phyloP scores from a whole-genome alignment of 345 rosid genomes.

The Hibiscus mutabilis region DNA sequence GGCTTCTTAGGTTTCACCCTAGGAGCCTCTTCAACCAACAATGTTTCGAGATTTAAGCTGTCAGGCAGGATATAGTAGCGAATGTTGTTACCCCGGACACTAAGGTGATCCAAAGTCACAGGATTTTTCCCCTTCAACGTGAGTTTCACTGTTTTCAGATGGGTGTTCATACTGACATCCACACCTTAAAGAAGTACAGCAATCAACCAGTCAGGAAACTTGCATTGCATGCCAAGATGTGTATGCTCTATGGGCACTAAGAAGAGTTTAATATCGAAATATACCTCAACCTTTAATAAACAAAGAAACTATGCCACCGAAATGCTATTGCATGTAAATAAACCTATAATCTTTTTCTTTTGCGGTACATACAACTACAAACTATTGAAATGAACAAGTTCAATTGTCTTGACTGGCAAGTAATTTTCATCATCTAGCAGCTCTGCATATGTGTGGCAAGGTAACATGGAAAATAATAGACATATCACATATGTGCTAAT shows the following conservation, averaged over 20 bases:
- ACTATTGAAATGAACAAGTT: not conserved
- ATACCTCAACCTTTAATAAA: not conserved
- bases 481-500: not conserved
- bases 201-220: not conserved
- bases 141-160: constrained; percentile 88
- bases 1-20: constrained; percentile 96
- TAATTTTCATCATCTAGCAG: not conserved
- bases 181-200: constrained; percentile 50
- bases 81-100: constrained; percentile 91
- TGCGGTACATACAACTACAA: not conserved
- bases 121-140: constrained; percentile 91
- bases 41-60: constrained; percentile 93
- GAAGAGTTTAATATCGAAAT: not conserved
- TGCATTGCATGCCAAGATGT: not conserved
- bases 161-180: constrained; percentile 98
- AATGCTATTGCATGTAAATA: not conserved
- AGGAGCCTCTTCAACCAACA: constrained; percentile 93
- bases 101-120: constrained; percentile 78
- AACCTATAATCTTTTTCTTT: not conserved
- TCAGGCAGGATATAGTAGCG: constrained; percentile 97
- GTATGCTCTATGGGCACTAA: not conserved
- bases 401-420: not conserved
- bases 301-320: not conserved
- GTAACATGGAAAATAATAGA: not conserved
- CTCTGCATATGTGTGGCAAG: not conserved